Evolutionary conservation across 208 protist species (phyloP), one percentile per base, ranked within the genome.

Genomic region (Leishmania arabica): DNA sequence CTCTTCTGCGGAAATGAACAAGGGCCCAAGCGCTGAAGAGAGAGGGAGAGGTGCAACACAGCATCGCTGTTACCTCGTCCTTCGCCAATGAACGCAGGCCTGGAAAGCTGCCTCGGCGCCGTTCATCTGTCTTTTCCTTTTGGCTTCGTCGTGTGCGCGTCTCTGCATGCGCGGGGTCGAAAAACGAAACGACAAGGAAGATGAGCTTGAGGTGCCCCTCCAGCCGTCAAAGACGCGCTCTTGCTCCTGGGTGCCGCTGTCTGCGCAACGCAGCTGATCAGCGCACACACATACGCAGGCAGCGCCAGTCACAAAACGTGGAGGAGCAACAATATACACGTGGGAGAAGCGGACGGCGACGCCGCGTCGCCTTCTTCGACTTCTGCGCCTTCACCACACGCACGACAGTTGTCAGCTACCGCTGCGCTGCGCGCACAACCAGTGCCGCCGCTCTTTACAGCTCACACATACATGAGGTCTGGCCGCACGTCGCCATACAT

Each of bases 391-490:
- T 53, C 72, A 62, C 31, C 51, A 45, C 51, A 56, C 53, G 19
- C 51, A 73, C 69, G 13, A 45, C 45, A 73, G 42, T 2, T 54
- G 27, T 9, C 69, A 19, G 21, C 7, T 17, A 53, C 24, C 2
- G 17, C 40, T 54, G 69, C 69, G 31, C 45, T 54, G 21, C 21
- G 21, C 47, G 42, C 40, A 34, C 45, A 21, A 34, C 31, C 45
- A 31, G 45, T 34, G 69, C 27, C 42, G 69, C 19, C 17, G n/a
- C 42, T 37, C 9, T 27, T 53, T 31, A 9, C 8, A 24, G 1
- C 3, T 83, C 65, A 87, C 21, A 89, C 47, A 37, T 88, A 88
- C 70, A 93, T 76, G 70, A 96, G 84, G 77, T 96, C 90, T 0
- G 78, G 80, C 17, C 90, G 88, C 3, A 68, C 82, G 21, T 82